Evolutionary conservation across 2,329 filamentous ascomycete species (phyloP), one percentile per base, ranked within the genome.

Genomic region (Ophiostoma piceae): DNA sequence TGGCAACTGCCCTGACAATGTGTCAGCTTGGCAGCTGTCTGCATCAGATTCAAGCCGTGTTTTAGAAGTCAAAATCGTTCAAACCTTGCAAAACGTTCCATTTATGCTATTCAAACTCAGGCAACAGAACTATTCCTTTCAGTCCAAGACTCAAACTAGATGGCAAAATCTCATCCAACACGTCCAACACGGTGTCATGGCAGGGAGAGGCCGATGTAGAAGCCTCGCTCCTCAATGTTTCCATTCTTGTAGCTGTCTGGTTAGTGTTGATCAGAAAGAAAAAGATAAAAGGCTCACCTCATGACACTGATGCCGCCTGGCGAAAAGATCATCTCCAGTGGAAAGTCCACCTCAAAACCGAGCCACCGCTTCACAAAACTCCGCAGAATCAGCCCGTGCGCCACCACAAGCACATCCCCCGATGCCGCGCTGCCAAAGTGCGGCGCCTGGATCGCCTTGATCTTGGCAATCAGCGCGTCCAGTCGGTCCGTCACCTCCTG

Each of bases 291-390:
- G 72, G 64, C 69, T 19, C 79, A 81, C 76, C 80, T 82, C 65
- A 82, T 73, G 47, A 81, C 76, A 14, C 77, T 79, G 68, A 83
- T 77, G 1, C 77, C 80, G 2, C 81, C 81, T 3, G 81, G 81
- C 65, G 79, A 76, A 47, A 83, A 74, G 78, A 82, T 82, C 77
- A 83, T 76, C 12, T 77, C 74, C 29, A 83, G 71, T 5, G 76
- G 75, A 54, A 79, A 78, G n/a, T 79, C 79, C 72, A 83, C 72
- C 1, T 79, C 74, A 71, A 79, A 80, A 3, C 76, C 76, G 65
- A 84, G 71, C 82, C 82, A 84, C 9, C 82, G 75, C 74, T 82
- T 83, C 2, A 79, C 78, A 71, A 84, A 83, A 3, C 78, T 80
- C 37, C 82, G 79, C 5, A 84, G 77, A 22, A 83, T 77, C 72